phyloP scores from a whole-genome alignment of 306 rosid genomes.

The Sicyos baderoa region DNA sequence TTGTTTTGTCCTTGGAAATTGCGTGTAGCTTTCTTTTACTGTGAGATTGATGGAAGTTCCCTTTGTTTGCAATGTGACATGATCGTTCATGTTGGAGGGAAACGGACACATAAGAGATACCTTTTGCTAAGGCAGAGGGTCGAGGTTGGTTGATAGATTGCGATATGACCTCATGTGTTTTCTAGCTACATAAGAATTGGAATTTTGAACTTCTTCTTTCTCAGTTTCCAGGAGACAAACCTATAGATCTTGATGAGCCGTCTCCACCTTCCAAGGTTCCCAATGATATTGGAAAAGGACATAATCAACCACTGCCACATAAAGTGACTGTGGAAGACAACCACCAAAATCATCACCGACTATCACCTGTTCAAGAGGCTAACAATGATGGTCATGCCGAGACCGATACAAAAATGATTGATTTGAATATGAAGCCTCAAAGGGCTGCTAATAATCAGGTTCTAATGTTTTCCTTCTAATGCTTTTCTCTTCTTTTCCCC shows the following conservation, averaged over 20 bases:
- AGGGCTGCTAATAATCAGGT: conserved; percentile 85
- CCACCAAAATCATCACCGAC: conserved; percentile 57
- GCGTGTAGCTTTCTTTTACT: conserved; percentile 65
- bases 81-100: conserved; percentile 69
- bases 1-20: conserved; percentile 21
- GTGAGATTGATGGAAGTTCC: conserved; percentile 69
- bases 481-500: neutral
- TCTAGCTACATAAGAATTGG: conserved; percentile 4
- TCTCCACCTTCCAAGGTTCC: conserved; percentile 39
- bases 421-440: conserved; percentile 85
- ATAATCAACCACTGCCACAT: conserved; percentile 16
- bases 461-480: neutral
- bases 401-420: conserved; percentile 76
- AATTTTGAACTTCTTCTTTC: conserved; percentile 21
- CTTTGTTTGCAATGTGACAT: conserved; percentile 72
- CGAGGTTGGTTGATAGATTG: conserved; percentile 36
- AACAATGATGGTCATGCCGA: conserved; percentile 49
- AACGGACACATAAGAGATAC: conserved; percentile 56
- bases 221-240: conserved; percentile 91
- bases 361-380: conserved; percentile 37
- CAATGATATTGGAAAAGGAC: conserved; percentile 40
- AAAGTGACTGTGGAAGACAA: conserved; percentile 29
- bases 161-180: neutral
- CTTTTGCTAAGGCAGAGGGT: conserved; percentile 59
- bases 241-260: conserved; percentile 40